phyloP scores from a whole-genome alignment of 129 eudicot genomes.

The Tanacetum coccineum region DNA sequence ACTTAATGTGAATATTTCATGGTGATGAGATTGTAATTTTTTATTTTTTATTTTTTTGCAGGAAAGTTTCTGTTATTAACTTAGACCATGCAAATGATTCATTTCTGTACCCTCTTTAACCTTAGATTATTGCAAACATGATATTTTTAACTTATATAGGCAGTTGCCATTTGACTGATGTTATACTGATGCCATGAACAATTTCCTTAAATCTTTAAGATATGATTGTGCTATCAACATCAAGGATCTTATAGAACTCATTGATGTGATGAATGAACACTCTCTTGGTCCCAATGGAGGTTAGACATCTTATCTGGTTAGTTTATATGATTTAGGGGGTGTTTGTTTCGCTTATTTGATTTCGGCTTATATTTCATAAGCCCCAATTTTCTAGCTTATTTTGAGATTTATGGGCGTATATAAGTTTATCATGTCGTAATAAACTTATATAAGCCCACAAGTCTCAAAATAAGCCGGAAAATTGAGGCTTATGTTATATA shows the following conservation, averaged over 20 bases:
- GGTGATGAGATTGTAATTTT: neutral
- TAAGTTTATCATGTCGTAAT: too few relatives aligned
- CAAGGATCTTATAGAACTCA: conserved; percentile 68
- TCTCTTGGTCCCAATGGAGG: conserved; percentile 99
- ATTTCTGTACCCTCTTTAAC: conserved; percentile 73
- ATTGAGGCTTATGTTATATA: too few relatives aligned
- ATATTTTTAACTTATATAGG: too few relatives aligned
- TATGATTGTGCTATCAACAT: conserved; percentile 69
- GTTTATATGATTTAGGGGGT: too few relatives aligned
- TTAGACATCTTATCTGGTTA: conserved; percentile 17
- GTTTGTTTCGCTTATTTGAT: too few relatives aligned
- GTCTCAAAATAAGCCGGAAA: too few relatives aligned
- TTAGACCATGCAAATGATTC: conserved; percentile 96
- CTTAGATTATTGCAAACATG: neutral
- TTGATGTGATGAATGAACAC: conserved; percentile 92
- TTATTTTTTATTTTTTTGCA: too few relatives aligned
- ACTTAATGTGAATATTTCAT: conserved; percentile 4
- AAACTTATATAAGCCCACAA: too few relatives aligned
- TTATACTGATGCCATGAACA: neutral
- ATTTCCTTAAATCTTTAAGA: conserved; percentile 39
- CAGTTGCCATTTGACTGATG: neutral
- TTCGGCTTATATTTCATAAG: too few relatives aligned
- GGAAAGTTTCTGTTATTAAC: conserved; percentile 88
- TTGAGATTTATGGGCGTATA: too few relatives aligned
- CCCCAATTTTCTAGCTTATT: too few relatives aligned